Evolutionary conservation across 257 asterid species (phyloP), one percentile per base, ranked within the genome.

Genomic region (Anisodus acutangulus): DNA sequence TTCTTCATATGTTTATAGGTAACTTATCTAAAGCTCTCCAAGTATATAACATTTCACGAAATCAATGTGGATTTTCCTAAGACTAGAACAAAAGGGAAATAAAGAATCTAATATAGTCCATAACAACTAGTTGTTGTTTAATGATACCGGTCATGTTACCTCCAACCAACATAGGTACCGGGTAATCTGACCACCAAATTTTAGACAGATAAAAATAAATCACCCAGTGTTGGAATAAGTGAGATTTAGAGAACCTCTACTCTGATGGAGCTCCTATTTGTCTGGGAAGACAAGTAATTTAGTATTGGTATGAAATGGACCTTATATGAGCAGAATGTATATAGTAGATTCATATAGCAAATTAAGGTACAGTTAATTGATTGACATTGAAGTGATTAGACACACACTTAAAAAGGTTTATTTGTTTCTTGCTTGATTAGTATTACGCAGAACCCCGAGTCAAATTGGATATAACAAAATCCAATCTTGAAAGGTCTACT

Each of bases 341-440:
- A 8, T 9, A 71, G 54, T 17, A 43, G 37, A 17, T 58, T 70
- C 57, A 70, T 70, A 70, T 9, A 70, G 57, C 79, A 9, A 15
- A 71, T 17, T 70, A 8, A 43, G 55, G 37, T 45, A 45, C 57
- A 71, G 35, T 71, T 43, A 17, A 71, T 71, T 17, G 57, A n/a
- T 43, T 43, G 39, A 1, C 47, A 35, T 35, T 66, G 72, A 12
- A 9, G 47, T 66, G 72, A 35, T 12, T 12, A n/a, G 72, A 12
- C 79, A 71, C 79, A 71, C 79, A 41, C 58, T 71, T 71, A 71
- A n/a, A 22, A 45, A 71, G 39, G 79, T 71, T 41, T 43, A 5
- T 57, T 6, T 15, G 19, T 71, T n/a, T 71, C 55, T 16, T 70
- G 53, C 54, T n/a, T 9, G 51, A 6, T 45, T 71, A 45, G 35